Base-by-base conservation (phyloP, 2,329 filamentous ascomycete genomes). In the Claviceps capensis region DNA sequence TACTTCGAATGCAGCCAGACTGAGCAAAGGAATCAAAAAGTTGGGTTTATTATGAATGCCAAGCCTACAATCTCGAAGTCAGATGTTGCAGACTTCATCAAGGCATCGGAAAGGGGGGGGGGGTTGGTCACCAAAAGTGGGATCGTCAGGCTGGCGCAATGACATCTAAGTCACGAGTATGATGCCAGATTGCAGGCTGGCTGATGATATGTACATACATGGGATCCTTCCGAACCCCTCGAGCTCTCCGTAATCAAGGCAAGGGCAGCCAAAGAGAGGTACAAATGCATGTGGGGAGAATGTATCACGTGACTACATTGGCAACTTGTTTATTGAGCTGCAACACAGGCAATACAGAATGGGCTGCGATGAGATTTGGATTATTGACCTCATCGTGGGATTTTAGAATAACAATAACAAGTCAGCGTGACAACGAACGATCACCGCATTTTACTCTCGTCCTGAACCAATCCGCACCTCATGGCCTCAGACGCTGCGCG, bases 401-500 rank as follows among this genome's bases (percentile, higher is more conserved):
- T 40, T 40, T 40, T 40, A 40, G 37, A 42, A 42, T 37, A 36
- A 46, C 16, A 40, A 40, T 23, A 48, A 42, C 17, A 34, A 23
- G 34, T 13, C 43, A 30, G 36, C 30, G 34, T 22, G 17, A 36
- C 23, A n/a, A 42, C 23, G 17, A 37, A 4, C 26, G 16, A 4
- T 17, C 17, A n/a, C 30, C n/a, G 34, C 38, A 42, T 34, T 17
- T 40, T n/a, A 34, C 5, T 34, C 16, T 17, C 1, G 6, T 17
- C n/a, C 4, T 23, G 3, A 22, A 7, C 3, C 6, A 47, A 22
- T 13, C 38, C 17, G 4, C n/a, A 6, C 37, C 62, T 52, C 54
- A 95, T 96, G 87, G 30, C 30, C 8, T 83, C 88, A 36, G 89
- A 96, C 67, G 74, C 83, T 50, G 74, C 86, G 49, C 83, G 91